A percentile compares a stretch with the other conserved stretches of the same genome.
Evolutionary conservation across 2,329 filamentous ascomycete species (phyloP).

Genomic region (Bipolaris victoriae): DNA sequence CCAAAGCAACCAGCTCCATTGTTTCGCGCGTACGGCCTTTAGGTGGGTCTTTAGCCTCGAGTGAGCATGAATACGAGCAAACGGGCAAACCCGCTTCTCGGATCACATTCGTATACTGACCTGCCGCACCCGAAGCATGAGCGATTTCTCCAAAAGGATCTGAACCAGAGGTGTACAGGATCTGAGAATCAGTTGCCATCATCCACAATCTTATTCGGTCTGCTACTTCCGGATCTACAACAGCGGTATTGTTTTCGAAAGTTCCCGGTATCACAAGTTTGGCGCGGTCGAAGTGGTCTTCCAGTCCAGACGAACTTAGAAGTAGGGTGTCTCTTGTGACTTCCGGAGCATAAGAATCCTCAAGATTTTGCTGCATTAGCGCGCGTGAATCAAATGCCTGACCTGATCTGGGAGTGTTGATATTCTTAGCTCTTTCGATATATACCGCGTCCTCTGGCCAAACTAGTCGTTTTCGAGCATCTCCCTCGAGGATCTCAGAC

Average conservation of each 20-base stretch:
- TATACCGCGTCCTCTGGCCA: neutral
- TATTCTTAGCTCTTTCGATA: neutral
- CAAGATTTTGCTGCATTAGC: neutral
- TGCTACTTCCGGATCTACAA: neutral
- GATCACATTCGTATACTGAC: neutral
- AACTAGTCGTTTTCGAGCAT: neutral
- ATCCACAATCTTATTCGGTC: neutral
- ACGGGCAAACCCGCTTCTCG: neutral
- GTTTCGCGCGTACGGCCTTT: neutral
- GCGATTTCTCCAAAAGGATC: neutral
- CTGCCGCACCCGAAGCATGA: neutral
- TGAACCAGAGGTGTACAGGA: neutral
- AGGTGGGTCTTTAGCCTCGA: neutral
- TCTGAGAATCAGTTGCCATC: neutral
- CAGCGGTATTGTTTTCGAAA: neutral
- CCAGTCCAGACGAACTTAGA: neutral
- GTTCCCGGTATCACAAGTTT: neutral
- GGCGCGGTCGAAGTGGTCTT: conserved; percentile 1
- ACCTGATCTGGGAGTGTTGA: neutral
- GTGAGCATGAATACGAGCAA: neutral
- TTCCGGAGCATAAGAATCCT: neutral
- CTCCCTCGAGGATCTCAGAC: neutral
- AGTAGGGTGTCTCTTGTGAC: neutral
- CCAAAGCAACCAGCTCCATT: neutral
- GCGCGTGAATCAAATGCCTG: neutral